Evolutionary conservation across 768 basidiomycete species (phyloP), one percentile per base, ranked within the genome.

Genomic region (Asterophora parasitica): DNA sequence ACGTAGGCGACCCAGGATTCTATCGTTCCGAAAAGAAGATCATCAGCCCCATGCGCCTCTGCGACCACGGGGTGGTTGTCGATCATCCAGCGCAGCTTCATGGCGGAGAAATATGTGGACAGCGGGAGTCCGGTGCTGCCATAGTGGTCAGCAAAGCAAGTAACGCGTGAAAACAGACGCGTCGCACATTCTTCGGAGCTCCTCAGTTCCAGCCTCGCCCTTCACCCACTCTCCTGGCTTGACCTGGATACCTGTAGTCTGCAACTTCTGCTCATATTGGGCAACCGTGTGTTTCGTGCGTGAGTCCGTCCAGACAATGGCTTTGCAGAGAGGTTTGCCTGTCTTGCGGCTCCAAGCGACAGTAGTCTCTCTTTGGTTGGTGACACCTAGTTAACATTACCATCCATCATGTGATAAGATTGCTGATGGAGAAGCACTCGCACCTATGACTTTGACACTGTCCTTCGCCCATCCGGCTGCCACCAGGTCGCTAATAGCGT

Each of bases 1-100:
- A 93, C 92, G 65, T 92, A 97, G 57, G 83, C 79, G 38, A 99
- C 78, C 95, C 95, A 99, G 26, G 91, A 92, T 66, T 99, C 96
- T 44, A 99, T 85, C 2, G 96, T 99, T 17, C 96, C 96, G 60
- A 97, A 93, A 16, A 85, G 70, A 10, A 98, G 76, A 50, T 89
- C 78, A 64, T 92, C 91, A 31, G 78, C 68, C 32, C 86, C 81
- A 60, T 93, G 85, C 0, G 96, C 94, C 35, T 78, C 73, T 28
- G 74, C 66, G 46, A 98, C 92, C 26, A 82, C 79, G 3, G 77
- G 74, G 60, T 85, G 68, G 61, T 97, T 82, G 63, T 95, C 88
- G 52, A 95, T 81, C 88, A 99, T 92, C 95, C 95, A 99, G 37
- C 88, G 81, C 53, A 96, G 75, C 69, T 97, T 98, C 65, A 96